Evolutionary conservation across 1,284 basidiomycete genomes (phyloP), one percentile per base, ranked within the genome.

Genomic region (Irpex sp.): DNA sequence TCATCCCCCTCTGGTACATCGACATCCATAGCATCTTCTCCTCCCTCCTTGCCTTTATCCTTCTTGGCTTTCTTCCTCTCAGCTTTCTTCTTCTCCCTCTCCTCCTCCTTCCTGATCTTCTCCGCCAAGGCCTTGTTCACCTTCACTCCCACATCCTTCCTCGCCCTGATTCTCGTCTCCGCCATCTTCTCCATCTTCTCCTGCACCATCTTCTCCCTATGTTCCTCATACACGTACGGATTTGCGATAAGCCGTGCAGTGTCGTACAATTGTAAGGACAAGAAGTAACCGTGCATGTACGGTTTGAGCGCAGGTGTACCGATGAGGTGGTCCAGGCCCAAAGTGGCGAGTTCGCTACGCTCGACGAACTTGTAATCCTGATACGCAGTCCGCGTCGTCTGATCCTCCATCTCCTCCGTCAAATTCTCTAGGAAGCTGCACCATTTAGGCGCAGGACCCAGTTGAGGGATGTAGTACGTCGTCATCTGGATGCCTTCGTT

Each of bases 261-360:
- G 71, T 97, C 94, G 82, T 99, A 99, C 5, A 98, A 85, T 72
- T 94, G 92, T 76, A 99, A 87, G 8, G 95, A 92, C 69, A 99
- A 79, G 81, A 99, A 99, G 86, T 96, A 98, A 58, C 97, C 97
- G 77, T 99, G 97, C 97, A 99, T 98, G 79, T 99, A 99, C 1
- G 97, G 97, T 75, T 97, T 96, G 81, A 99, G 91, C 13, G 93
- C 87, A 9, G 95, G 89, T 1, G 96, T 97, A 60, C 97, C 97
- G 71, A 98, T 80, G 69, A 99, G 92, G 75, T 97, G 93, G 68
- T 95, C 91, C 75, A 99, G 78, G n/a, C 94, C 93, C 64, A 98
- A 87, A 51, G 91, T 94, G 69, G 62, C 58, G 64, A 99, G 85
- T 75, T 99, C 97, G 68, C 79, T 82, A 64, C 93, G 84, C 77